phyloP scores from a whole-genome alignment of 1,284 basidiomycete genomes.

The Trichosporon coremiiforme region DNA sequence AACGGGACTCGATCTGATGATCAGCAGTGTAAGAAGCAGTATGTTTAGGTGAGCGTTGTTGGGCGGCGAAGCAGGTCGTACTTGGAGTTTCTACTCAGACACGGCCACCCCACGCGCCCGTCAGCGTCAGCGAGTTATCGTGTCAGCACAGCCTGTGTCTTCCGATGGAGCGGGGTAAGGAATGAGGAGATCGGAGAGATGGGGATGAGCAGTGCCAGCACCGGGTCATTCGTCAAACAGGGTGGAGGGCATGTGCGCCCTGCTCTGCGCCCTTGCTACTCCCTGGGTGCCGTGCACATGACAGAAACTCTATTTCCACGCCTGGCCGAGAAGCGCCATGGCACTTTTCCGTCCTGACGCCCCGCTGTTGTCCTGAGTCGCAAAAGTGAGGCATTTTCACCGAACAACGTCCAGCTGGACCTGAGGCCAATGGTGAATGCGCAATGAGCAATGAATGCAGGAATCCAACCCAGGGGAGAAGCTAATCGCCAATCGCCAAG shows the following conservation, averaged over 20 bases:
- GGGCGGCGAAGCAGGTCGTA: neutral
- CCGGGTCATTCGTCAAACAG: constrained; percentile 5
- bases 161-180: neutral
- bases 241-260: neutral
- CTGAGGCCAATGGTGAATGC: neutral
- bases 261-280: neutral
- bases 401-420: neutral
- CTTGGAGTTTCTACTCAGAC: neutral
- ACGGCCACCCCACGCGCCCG: neutral
- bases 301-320: constrained; percentile 8
- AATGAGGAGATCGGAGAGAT: constrained; percentile 11
- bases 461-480: neutral
- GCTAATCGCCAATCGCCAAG: neutral
- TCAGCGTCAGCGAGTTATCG: neutral
- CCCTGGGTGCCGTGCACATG: constrained; percentile 1
- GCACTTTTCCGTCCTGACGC: neutral
- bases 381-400: neutral
- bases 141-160: neutral
- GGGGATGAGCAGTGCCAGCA: neutral
- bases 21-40: no score
- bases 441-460: constrained; percentile 1
- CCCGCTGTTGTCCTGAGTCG: neutral
- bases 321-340: neutral
- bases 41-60: no score
- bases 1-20: no score